These are phyloP conservation scores for Blyttiomyces sp. DNA, from an alignment of 371 early-diverging fungal genomes.

Conservation along the genomic window DNA sequence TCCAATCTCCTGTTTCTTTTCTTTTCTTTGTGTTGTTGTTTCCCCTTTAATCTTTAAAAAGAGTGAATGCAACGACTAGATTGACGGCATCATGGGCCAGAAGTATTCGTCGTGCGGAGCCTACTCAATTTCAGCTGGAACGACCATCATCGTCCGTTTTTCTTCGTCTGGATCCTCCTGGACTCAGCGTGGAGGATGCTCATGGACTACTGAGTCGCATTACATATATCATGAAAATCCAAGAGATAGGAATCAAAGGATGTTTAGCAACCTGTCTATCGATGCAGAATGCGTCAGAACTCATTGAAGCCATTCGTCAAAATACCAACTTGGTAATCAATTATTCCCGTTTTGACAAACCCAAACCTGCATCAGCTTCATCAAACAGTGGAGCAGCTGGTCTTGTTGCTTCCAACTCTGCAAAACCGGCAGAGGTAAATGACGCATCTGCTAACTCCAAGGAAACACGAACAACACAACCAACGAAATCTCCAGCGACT, in stretches of 20 bases:
- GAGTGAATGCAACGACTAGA: background rate
- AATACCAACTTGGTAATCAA: slow-evolving; percentile 5
- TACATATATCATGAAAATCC: background rate
- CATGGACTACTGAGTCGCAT: background rate
- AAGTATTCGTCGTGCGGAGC: background rate
- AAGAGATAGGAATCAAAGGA: background rate
- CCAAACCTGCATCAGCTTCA: background rate
- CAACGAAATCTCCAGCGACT: background rate
- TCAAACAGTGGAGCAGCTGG: background rate
- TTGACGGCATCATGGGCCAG: background rate
- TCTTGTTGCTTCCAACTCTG: too few relatives aligned
- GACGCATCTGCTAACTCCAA: too few relatives aligned
- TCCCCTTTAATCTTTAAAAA: too few relatives aligned
- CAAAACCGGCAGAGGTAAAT: too few relatives aligned
- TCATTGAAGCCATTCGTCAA: background rate
- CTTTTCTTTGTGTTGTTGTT: background rate
- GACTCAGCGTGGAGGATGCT: slow-evolving; percentile 6
- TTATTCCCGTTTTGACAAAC: background rate
- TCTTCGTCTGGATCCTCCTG: slow-evolving; percentile 5
- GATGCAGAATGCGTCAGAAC: background rate
- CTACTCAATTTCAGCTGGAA: slow-evolving; percentile 1
- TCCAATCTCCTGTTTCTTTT: background rate
- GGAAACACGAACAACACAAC: background rate
- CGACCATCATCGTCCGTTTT: background rate
- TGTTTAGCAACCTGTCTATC: background rate